These are phyloP conservation scores for Penicillium sp. DNA, from an alignment of 2,329 filamentous ascomycete species.

Conservation along the genomic window DNA sequence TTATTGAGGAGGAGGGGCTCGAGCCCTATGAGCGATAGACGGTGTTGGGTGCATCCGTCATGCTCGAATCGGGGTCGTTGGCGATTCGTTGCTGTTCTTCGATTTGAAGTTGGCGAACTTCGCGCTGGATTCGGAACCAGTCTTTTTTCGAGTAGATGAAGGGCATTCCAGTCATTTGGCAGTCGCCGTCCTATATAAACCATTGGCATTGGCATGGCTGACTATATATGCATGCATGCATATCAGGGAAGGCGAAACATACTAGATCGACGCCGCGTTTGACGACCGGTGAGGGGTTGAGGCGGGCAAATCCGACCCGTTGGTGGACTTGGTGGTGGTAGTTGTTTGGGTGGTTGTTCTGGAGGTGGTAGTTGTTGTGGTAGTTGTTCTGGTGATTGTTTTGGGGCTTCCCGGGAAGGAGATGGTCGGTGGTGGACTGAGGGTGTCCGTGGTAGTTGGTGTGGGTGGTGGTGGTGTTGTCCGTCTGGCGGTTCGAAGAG, in stretches of 20 bases:
- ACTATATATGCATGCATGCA: not conserved
- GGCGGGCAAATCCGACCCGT: not conserved
- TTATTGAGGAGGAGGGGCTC: too few species aligned
- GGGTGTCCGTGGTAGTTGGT: not conserved
- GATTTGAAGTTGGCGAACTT: not conserved
- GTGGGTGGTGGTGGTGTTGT: not conserved
- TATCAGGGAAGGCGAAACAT: too few species aligned
- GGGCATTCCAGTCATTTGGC: not conserved
- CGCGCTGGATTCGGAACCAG: not conserved
- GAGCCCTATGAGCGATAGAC: too few species aligned
- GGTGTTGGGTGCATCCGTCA: too few species aligned
- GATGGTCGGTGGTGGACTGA: too few species aligned
- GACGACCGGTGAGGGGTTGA: not conserved
- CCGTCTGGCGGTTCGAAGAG: not conserved
- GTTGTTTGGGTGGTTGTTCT: not conserved
- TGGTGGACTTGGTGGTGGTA: not conserved
- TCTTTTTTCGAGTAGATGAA: not conserved
- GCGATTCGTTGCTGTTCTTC: not conserved
- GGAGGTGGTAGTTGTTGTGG: not conserved
- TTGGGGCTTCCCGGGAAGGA: too few species aligned
- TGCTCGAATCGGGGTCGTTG: too few species aligned
- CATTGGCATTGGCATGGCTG: not conserved
- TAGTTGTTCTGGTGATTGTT: not conserved
- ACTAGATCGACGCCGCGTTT: not conserved
- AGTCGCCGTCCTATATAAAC: not conserved